Conservation (phyloP, 2,329 filamentous ascomycete genomes). For the Boeremia lycopersici region DNA sequence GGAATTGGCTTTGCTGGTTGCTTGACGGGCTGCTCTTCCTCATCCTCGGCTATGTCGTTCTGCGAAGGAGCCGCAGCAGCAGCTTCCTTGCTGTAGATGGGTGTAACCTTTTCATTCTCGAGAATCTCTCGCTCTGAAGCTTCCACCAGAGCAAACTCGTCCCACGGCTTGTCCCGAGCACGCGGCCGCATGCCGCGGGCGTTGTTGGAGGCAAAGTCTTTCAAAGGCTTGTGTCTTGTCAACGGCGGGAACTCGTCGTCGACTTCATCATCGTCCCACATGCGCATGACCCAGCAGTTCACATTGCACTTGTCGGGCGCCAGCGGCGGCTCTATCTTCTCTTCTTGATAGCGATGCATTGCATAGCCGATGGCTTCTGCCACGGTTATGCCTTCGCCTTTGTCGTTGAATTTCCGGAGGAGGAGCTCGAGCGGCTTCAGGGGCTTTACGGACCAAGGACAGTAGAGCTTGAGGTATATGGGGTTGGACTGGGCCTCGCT, state of each 20-base stretch:
- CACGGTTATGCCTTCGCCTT: slow-evolving; percentile 73
- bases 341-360: slow-evolving; percentile 78
- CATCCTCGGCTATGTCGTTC: slow-evolving; percentile 32
- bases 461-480: slow-evolving; percentile 77
- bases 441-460: slow-evolving; percentile 69
- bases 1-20: slow-evolving; percentile 32
- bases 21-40: slow-evolving; percentile 24
- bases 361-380: slow-evolving; percentile 82
- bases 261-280: slow-evolving; percentile 84
- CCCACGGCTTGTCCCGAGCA: slow-evolving; percentile 76
- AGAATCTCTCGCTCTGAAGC: slow-evolving; percentile 71
- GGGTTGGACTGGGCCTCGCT: slow-evolving; percentile 72
- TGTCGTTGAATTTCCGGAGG: slow-evolving; percentile 71
- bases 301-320: slow-evolving; percentile 72
- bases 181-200: slow-evolving; percentile 69
- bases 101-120: slow-evolving; percentile 72
- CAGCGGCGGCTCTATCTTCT: slow-evolving; percentile 72
- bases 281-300: slow-evolving; percentile 81
- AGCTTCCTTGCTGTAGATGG: slow-evolving; percentile 66
- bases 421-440: slow-evolving; percentile 73
- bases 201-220: slow-evolving; percentile 78
- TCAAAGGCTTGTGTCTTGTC: slow-evolving; percentile 74
- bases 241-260: slow-evolving; percentile 85
- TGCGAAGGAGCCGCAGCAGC: slow-evolving; percentile 36
- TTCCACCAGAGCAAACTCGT: slow-evolving; percentile 80